A percentile compares a stretch with the other conserved stretches of the same genome.
phyloP scores from a whole-genome alignment of 768 basidiomycete species.

The Mrakia frigida region DNA sequence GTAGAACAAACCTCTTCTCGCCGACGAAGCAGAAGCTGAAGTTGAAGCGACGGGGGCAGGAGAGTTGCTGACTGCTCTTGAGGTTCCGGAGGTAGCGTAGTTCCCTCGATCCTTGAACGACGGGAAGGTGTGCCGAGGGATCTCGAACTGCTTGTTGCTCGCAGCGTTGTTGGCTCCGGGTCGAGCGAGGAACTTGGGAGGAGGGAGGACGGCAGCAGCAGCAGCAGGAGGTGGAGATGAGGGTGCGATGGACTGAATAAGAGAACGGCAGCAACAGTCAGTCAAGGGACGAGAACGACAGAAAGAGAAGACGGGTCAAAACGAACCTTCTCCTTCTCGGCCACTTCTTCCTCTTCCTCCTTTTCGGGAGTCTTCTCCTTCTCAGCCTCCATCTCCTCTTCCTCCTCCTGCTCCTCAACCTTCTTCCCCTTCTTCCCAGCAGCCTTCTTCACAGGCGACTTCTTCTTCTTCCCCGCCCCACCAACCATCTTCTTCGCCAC shows the following conservation, averaged over 20 bases:
- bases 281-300: not conserved
- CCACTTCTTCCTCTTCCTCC: not conserved
- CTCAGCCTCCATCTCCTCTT: not conserved
- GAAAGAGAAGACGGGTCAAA: not conserved
- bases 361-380: not conserved
- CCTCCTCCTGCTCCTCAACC: not conserved
- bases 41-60: not conserved
- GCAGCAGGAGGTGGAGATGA: not conserved
- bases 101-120: not conserved
- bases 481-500: not conserved
- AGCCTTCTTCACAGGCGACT: constrained; percentile 8
- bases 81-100: not conserved
- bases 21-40: not conserved
- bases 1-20: not conserved
- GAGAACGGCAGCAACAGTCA: not conserved
- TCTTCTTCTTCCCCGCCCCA: not conserved
- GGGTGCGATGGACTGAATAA: not conserved
- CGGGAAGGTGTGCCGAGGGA: not conserved
- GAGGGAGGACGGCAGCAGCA: not conserved
- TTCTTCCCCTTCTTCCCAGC: constrained; percentile 7
- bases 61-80: not conserved
- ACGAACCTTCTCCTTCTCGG: not conserved
- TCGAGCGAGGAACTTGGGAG: not conserved
- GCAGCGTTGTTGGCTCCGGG: not conserved
- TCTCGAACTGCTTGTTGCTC: not conserved